phyloP scores from a whole-genome alignment of 495 filamentous ascomycete genomes.

The Penicillium manginii region DNA sequence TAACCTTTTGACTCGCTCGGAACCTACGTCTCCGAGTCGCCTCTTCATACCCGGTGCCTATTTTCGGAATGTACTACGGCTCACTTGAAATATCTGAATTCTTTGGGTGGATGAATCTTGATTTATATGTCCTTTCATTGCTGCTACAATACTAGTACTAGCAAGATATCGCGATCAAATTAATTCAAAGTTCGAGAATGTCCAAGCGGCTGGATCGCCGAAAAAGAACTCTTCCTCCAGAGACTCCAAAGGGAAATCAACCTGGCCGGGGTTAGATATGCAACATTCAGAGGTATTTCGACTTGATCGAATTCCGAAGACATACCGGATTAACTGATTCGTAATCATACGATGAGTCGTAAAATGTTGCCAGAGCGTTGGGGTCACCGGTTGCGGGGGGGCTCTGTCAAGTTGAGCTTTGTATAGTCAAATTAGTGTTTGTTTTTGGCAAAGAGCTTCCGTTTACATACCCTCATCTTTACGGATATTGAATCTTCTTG shows the following conservation, averaged over 20 bases:
- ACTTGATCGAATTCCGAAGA: neutral
- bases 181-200: constrained; percentile 17
- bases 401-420: neutral
- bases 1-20: neutral
- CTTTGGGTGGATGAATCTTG: too few species aligned
- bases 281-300: neutral
- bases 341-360: neutral
- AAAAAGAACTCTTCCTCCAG: constrained; percentile 20
- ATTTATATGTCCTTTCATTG: too few species aligned
- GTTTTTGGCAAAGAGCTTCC: too few species aligned
- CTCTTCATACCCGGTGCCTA: neutral
- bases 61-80: too few species aligned
- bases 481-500: constrained; percentile 25
- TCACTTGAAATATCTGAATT: too few species aligned
- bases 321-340: neutral
- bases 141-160: too few species aligned
- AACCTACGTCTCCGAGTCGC: neutral
- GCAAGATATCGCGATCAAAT: neutral
- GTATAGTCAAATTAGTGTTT: neutral
- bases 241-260: constrained; percentile 2
- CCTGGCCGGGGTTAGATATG: neutral
- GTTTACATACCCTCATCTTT: constrained; percentile 12
- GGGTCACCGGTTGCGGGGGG: neutral
- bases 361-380: neutral
- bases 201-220: constrained; percentile 31